Conservation (phyloP, 2,329 filamentous ascomycete genomes). For the Aureobasidium sp. region DNA sequence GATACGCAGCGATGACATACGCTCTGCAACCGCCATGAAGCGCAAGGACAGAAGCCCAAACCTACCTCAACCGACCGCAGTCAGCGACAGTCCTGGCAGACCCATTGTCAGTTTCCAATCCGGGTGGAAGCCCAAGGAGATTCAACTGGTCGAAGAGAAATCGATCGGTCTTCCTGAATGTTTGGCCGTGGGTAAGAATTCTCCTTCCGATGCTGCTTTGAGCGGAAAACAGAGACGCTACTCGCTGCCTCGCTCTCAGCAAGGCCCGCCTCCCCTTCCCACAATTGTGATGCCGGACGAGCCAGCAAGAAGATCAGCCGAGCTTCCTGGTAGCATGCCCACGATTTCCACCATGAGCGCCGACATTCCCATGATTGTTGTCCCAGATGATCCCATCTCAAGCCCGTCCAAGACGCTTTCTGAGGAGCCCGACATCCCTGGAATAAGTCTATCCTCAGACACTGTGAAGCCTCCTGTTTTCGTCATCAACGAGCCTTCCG, state of each 20-base stretch:
- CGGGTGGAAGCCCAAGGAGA: conserved; percentile 66
- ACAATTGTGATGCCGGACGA: conserved; percentile 42
- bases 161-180: neutral
- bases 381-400: conserved; percentile 33
- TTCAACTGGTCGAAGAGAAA: conserved; percentile 55
- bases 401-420: conserved; percentile 24
- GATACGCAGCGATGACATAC: conserved; percentile 77
- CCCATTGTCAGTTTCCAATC: conserved; percentile 96
- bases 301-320: conserved; percentile 17
- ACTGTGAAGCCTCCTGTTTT: conserved; percentile 15
- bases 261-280: conserved; percentile 31
- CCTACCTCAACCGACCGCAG: conserved; percentile 77
- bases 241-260: conserved; percentile 7
- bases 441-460: conserved; percentile 17
- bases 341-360: conserved; percentile 2
- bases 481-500: conserved; percentile 15
- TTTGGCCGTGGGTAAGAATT: neutral
- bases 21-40: conserved; percentile 81
- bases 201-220: neutral
- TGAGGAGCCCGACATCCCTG: conserved; percentile 28
- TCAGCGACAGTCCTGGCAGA: conserved; percentile 81
- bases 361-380: conserved; percentile 38
- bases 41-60: conserved; percentile 78
- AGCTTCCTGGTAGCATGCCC: neutral
- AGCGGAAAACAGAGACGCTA: conserved; percentile 7